Conservation (phyloP, 345 rosid species). For the Rhodamnia argentea region DNA sequence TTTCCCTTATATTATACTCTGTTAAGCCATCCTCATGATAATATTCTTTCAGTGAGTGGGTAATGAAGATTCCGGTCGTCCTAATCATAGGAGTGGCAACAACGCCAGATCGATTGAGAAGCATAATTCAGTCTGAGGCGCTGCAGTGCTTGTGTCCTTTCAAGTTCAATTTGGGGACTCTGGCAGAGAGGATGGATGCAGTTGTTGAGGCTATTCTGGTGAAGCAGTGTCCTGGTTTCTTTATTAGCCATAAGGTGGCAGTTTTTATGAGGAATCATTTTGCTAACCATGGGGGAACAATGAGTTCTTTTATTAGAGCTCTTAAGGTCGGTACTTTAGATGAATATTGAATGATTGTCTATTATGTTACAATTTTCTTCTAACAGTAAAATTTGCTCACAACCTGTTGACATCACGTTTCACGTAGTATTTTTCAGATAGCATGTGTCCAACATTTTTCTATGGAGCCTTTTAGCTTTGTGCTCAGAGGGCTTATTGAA, state of each 20-base stretch:
- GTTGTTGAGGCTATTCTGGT: slow-evolving; percentile 66
- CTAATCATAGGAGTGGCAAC: slow-evolving; percentile 86
- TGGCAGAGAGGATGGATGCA: slow-evolving; percentile 83
- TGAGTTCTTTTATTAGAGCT: slow-evolving; percentile 76
- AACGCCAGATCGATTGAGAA: slow-evolving; percentile 60
- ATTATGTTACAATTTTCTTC: neutral
- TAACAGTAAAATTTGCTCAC: neutral
- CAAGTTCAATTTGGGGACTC: slow-evolving; percentile 66
- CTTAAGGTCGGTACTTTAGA: slow-evolving; percentile 52
- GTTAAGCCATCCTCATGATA: neutral
- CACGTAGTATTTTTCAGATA: slow-evolving; percentile 35
- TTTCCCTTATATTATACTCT: neutral
- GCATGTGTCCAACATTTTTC: slow-evolving; percentile 86
- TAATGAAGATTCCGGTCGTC: slow-evolving; percentile 65
- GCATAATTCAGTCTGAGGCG: slow-evolving; percentile 45
- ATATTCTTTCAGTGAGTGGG: slow-evolving; percentile 64
- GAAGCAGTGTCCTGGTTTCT: slow-evolving; percentile 67
- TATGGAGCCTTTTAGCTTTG: slow-evolving; percentile 54
- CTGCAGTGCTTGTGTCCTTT: slow-evolving; percentile 53
- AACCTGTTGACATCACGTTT: slow-evolving; percentile 10
- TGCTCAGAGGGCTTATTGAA: slow-evolving; percentile 41
- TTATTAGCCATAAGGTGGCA: slow-evolving; percentile 63
- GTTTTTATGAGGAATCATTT: slow-evolving; percentile 70
- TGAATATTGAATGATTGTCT: neutral
- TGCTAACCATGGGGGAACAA: slow-evolving; percentile 72